Percentiles rank a stretch among this genome's conserved stretches.
phyloP scores from a whole-genome alignment of 2,329 filamentous ascomycete species.

The Neofusicoccum kwambonambiense region DNA sequence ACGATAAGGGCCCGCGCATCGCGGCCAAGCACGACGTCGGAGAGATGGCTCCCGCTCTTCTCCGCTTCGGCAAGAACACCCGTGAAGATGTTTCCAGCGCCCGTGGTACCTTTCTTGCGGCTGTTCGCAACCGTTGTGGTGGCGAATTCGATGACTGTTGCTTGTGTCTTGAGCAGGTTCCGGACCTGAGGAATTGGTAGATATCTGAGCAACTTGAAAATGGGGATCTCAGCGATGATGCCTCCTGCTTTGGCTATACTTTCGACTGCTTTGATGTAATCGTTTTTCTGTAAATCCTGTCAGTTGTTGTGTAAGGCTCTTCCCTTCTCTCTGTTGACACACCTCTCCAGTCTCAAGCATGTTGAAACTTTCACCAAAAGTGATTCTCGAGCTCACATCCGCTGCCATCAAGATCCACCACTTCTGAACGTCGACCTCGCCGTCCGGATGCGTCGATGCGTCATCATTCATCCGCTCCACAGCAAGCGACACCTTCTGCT shows the following conservation, averaged over 20 bases:
- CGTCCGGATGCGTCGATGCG: conserved; percentile 17
- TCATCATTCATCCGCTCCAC: conserved; percentile 32
- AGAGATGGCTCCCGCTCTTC: conserved; percentile 30
- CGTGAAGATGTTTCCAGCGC: conserved; percentile 33
- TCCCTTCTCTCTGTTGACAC: conserved; percentile 8
- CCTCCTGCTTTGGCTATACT: conserved; percentile 35
- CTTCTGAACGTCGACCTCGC: conserved; percentile 37
- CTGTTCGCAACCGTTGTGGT: conserved; percentile 32
- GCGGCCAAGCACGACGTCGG: conserved; percentile 30
- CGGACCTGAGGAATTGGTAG: conserved; percentile 30
- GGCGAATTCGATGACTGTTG: conserved; percentile 31
- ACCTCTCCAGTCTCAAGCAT: conserved; percentile 39
- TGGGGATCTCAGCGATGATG: conserved; percentile 37
- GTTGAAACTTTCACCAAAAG: conserved; percentile 41
- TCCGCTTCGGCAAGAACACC: conserved; percentile 34
- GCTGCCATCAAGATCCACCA: conserved; percentile 42
- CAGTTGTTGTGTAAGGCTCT: neutral
- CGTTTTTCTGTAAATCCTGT: conserved; percentile 26
- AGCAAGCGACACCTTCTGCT: conserved; percentile 31
- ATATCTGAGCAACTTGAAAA: conserved; percentile 27
- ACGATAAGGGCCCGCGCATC: conserved; percentile 31
- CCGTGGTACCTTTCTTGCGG: conserved; percentile 28
- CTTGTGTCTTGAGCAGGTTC: conserved; percentile 35
- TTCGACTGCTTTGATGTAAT: conserved; percentile 36
- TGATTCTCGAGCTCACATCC: conserved; percentile 39